Base-by-base conservation (phyloP, 1,284 basidiomycete species). In the Pseudozyma sp. region DNA sequence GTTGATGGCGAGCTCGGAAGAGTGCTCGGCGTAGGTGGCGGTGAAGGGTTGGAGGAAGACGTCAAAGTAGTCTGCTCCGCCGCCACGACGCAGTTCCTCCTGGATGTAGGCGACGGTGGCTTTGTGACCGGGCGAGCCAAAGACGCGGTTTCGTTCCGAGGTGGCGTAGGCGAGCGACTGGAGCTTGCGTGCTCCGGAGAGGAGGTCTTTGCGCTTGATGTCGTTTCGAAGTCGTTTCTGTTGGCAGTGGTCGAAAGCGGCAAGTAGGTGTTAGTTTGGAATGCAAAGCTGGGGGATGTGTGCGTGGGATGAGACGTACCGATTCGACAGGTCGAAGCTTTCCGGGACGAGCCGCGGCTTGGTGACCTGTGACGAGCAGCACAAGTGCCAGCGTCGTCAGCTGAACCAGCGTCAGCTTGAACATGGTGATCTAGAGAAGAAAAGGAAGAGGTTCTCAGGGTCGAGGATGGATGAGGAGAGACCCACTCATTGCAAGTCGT, bases 21-120 rank as follows among this genome's bases (percentile, higher is more conserved):
- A 48, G 51, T 58, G 47, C 35, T 71, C 54, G 14, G 62, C 54
- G 17, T 66, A 71, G n/a, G 68, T 71, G 35, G 57, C 68, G 35
- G 68, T 66, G 44, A 71, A 66, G 8, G 62, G 62, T 45, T 71
- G 68, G 24, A 66, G 58, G 47, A 49, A 62, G 50, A 71, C 68
- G 47, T 66, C 68, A 37, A 54, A 64, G 54, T 70, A 70, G 48
- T 56, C 63, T 9, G 34, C 34, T 4, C 43, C 33, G 24, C 63
- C 68, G 1, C 47, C 17, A 8, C 45, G 57, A 50, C 45, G 34
- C 10, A 71, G 46, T 45, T 71, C 58, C 8, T 43, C 44, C 5
- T 52, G 19, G 55, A 71, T 61, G 54, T 59, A 71, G 7, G 56
- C 48, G 54, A 71, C 50, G 30, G 68, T 66, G 16, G 58, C 63